Evolutionary conservation across 257 asterid genomes (phyloP), one percentile per base, ranked within the genome.

Genomic region (Avicennia marina): DNA sequence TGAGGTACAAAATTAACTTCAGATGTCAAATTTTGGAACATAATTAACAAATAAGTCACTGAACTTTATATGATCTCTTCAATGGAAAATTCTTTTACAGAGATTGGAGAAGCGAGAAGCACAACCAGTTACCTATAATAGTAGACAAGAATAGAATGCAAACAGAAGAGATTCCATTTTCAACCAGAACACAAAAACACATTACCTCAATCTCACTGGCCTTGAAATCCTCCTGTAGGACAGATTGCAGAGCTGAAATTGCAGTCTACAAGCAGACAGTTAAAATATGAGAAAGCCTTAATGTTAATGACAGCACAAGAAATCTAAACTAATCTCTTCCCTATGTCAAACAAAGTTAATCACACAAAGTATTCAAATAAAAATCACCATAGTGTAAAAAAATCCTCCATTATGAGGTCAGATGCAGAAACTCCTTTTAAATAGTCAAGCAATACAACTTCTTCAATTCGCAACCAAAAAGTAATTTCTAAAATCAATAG

Each of bases 171-270:
- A n/a, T 4, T 31, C 7, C 5, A 24, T 24, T 18, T 27, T n/a
- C 13, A 33, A 59, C 36, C 4, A 41, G 11, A 53, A 41, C 10
- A 13, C 24, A 13, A 40, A 62, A 38, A 65, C 20, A 6, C 38
- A n/a, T 48, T 83, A 90, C 98, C 98, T 91, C 98, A 61, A 91
- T 91, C 74, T 91, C 98, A 73, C 76, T 91, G 66, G 98, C 95
- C 81, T 87, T 91, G 75, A 90, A 90, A 76, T 90, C 98, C 70
- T 91, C 98, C 72, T 91, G 98, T 11, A 91, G 89, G 57, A 91
- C 96, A 52, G 98, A 91, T 57, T 91, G 98, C 67, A 91, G 79
- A 59, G 98, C 98, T 43, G 96, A 83, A 50, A 91, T 87, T 33
- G 98, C 85, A 47, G 93, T 91, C 98, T 90, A 58, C 69, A 77